These are phyloP conservation scores for Macrophomina phaseolina DNA, from an alignment of 2,329 filamentous ascomycete genomes.

Conservation along the genomic window DNA sequence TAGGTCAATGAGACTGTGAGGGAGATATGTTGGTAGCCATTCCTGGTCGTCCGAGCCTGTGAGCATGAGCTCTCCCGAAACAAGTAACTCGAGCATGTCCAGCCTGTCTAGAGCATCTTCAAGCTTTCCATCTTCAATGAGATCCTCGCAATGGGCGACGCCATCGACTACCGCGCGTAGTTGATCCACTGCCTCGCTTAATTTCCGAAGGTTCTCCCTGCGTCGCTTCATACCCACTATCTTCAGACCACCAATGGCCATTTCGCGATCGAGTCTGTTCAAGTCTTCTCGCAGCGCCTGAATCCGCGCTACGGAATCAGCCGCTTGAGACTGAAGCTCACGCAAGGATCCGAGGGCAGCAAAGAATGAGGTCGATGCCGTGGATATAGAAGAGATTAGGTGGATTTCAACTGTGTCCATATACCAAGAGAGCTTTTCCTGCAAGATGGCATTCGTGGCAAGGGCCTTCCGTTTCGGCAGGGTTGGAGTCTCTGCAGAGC, in stretches of 20 bases:
- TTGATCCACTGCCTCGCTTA: slow-evolving; percentile 83
- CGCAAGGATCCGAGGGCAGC: slow-evolving; percentile 88
- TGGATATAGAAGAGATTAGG: slow-evolving; percentile 93
- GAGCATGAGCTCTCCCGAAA: slow-evolving; percentile 70
- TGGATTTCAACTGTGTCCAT: slow-evolving; percentile 99
- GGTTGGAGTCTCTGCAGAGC: slow-evolving; percentile 61
- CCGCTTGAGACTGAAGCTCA: slow-evolving; percentile 89
- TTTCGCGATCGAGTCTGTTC: slow-evolving; percentile 79
- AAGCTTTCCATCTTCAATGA: slow-evolving; percentile 83
- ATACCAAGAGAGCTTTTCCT: slow-evolving; percentile 99
- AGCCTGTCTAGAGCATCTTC: slow-evolving; percentile 80
- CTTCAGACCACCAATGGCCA: slow-evolving; percentile 82
- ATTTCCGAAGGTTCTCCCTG: slow-evolving; percentile 80
- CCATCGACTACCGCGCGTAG: slow-evolving; percentile 78
- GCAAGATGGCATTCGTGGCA: slow-evolving; percentile 94
- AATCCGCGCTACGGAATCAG: slow-evolving; percentile 87
- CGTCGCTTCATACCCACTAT: slow-evolving; percentile 83
- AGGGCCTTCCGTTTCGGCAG: slow-evolving; percentile 74
- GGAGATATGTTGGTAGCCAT: slow-evolving; percentile 43
- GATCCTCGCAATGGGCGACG: slow-evolving; percentile 75
- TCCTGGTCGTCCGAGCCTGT: slow-evolving; percentile 36
- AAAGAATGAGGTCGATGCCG: slow-evolving; percentile 95
- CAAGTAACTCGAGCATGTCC: slow-evolving; percentile 77
- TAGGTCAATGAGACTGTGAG: slow-evolving; percentile 67
- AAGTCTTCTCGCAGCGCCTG: slow-evolving; percentile 81